A percentile compares a stretch with the other conserved stretches of the same genome.
Evolutionary conservation across 2,329 filamentous ascomycete species (phyloP).

Genomic region (Xylariaceae sp.): DNA sequence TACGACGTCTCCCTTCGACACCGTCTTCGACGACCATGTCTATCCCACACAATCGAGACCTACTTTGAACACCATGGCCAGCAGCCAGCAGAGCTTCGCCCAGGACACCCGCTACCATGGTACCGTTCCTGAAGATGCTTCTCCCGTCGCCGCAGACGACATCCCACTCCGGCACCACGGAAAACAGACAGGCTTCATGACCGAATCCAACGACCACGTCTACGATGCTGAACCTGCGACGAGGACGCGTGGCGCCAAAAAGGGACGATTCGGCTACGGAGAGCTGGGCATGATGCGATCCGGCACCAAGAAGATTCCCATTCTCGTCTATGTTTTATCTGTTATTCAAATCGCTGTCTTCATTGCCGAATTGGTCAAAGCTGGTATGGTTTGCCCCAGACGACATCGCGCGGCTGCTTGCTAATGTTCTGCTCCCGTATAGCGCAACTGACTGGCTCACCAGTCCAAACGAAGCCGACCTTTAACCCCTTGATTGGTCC

Average conservation of each 20-base stretch:
- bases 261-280: slow-evolving; percentile 49
- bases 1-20: slow-evolving; percentile 56
- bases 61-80: slow-evolving; percentile 28
- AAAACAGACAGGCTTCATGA: slow-evolving; percentile 20
- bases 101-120: slow-evolving; percentile 59
- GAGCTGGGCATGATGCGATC: slow-evolving; percentile 58
- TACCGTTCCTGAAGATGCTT: slow-evolving; percentile 35
- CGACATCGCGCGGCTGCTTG: neutral
- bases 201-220: slow-evolving; percentile 52
- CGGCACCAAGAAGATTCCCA: slow-evolving; percentile 60
- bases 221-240: slow-evolving; percentile 49
- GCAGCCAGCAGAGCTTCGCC: slow-evolving; percentile 39
- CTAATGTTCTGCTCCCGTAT: slow-evolving; percentile 13
- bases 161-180: slow-evolving; percentile 54
- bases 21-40: slow-evolving; percentile 64
- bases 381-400: slow-evolving; percentile 53
- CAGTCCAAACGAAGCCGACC: slow-evolving; percentile 72
- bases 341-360: slow-evolving; percentile 78
- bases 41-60: slow-evolving; percentile 49
- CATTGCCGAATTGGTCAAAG: slow-evolving; percentile 80
- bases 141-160: slow-evolving; percentile 45
- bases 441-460: slow-evolving; percentile 73
- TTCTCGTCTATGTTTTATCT: slow-evolving; percentile 79
- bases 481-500: slow-evolving; percentile 99
- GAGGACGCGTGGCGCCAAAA: slow-evolving; percentile 30